These are phyloP conservation scores for Psilocybe subaeruginosa DNA, from an alignment of 768 basidiomycete genomes.

Conservation along the genomic window DNA sequence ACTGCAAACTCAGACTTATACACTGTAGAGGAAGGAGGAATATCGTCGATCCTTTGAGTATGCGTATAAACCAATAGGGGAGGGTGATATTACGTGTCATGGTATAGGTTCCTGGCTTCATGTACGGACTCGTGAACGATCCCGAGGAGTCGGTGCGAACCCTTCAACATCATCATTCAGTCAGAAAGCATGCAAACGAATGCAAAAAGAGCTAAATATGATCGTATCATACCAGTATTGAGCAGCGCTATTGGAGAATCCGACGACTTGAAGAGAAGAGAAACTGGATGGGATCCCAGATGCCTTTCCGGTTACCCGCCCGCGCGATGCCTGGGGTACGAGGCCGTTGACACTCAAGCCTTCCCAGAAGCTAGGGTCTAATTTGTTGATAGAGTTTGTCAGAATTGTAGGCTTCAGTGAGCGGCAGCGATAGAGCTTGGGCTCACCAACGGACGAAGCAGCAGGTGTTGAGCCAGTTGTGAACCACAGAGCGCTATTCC, in stretches of 20 bases:
- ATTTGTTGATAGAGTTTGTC: not conserved
- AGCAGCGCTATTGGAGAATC: conserved; percentile 31
- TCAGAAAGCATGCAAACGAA: not conserved
- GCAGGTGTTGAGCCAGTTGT: conserved; percentile 37
- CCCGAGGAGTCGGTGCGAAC: conserved; percentile 32
- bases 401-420: not conserved
- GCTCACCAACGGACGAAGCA: conserved; percentile 5
- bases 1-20: conserved; percentile 40
- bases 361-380: conserved; percentile 34
- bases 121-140: conserved; percentile 38
- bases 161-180: conserved; percentile 12
- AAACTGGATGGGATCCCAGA: conserved; percentile 33
- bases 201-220: not conserved
- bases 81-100: conserved; percentile 32
- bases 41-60: too few species aligned
- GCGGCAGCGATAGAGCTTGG: too few species aligned
- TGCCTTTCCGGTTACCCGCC: conserved; percentile 32
- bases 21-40: conserved; percentile 19
- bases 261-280: conserved; percentile 23
- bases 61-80: too few species aligned
- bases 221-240: conserved; percentile 31
- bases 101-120: conserved; percentile 50
- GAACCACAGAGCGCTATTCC: conserved; percentile 36
- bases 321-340: conserved; percentile 27
- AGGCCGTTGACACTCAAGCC: conserved; percentile 25